Percentiles rank a stretch among this genome's conserved stretches.
These are phyloP conservation scores for Limonium bicolor DNA, from an alignment of 148 eudicot species.

Conservation along the genomic window DNA sequence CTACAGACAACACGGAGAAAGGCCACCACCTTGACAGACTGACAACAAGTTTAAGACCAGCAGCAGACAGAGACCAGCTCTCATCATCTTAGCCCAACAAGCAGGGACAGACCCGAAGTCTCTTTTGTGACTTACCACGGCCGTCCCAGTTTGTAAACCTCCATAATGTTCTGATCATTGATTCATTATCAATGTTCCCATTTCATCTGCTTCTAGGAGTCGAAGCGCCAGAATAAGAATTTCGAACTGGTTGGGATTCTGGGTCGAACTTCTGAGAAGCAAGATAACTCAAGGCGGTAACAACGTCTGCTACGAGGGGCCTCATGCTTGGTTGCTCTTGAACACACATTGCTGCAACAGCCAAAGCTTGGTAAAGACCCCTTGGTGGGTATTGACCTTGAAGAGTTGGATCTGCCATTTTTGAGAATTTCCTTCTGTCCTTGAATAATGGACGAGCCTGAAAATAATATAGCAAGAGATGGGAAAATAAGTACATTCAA, in stretches of 20 bases:
- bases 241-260: slow-evolving; percentile 16
- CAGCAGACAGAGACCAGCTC: too few relatives aligned
- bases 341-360: slow-evolving; percentile 57
- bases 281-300: slow-evolving; percentile 37
- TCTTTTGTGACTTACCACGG: too few relatives aligned
- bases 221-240: slow-evolving; percentile 26
- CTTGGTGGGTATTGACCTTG: slow-evolving; percentile 42
- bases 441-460: slow-evolving; percentile 51
- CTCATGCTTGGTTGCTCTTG: slow-evolving; percentile 50
- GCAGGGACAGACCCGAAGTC: too few relatives aligned
- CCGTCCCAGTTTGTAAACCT: too few relatives aligned
- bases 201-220: slow-evolving; percentile 30
- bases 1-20: too few relatives aligned
- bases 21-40: too few relatives aligned
- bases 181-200: too few relatives aligned
- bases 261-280: slow-evolving; percentile 40
- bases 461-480: too few relatives aligned
- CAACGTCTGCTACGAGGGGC: slow-evolving; percentile 47
- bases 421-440: slow-evolving; percentile 41
- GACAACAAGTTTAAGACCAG: too few relatives aligned
- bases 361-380: slow-evolving; percentile 50
- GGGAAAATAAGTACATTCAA: too few relatives aligned
- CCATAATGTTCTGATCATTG: too few relatives aligned
- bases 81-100: too few relatives aligned
- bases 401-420: slow-evolving; percentile 43